Percentiles rank a stretch among this genome's conserved stretches.
Conservation (phyloP, 2,329 filamentous ascomycete genomes). For the Ascochyta rabiei region DNA sequence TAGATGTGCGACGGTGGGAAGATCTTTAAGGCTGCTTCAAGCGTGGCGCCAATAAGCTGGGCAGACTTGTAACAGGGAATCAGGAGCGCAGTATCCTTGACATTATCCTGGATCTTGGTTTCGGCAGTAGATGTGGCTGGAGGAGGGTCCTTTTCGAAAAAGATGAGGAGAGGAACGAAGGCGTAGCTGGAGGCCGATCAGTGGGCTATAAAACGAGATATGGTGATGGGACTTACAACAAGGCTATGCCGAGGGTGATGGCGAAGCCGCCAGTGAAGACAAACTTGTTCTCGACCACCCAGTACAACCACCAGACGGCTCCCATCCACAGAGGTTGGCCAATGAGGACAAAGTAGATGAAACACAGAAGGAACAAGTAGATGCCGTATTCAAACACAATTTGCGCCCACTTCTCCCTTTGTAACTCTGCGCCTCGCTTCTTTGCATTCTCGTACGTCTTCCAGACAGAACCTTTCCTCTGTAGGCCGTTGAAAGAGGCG, state of each 20-base stretch:
- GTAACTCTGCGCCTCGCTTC: slow-evolving; percentile 24
- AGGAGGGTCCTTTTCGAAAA: slow-evolving; percentile 43
- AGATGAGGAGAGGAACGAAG: slow-evolving; percentile 39
- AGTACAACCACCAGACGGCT: slow-evolving; percentile 52
- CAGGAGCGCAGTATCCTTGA: slow-evolving; percentile 50
- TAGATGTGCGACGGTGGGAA: slow-evolving; percentile 56
- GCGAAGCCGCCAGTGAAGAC: slow-evolving; percentile 50
- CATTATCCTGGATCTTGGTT: slow-evolving; percentile 33
- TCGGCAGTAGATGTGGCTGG: slow-evolving; percentile 25
- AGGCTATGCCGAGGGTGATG: slow-evolving; percentile 49
- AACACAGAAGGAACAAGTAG: slow-evolving; percentile 44
- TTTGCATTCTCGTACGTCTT: slow-evolving; percentile 35
- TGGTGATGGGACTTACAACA: slow-evolving; percentile 33
- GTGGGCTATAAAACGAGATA: background rate
- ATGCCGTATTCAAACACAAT: slow-evolving; percentile 48
- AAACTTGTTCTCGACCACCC: slow-evolving; percentile 49
- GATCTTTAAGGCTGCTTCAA: slow-evolving; percentile 54
- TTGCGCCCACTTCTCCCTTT: slow-evolving; percentile 46
- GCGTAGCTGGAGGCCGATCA: slow-evolving; percentile 22
- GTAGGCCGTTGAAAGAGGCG: slow-evolving; percentile 17
- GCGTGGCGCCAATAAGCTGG: slow-evolving; percentile 49
- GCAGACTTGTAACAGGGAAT: slow-evolving; percentile 59
- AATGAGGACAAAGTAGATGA: slow-evolving; percentile 56
- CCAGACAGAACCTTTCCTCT: slow-evolving; percentile 23
- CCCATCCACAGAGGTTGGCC: slow-evolving; percentile 56